Base-by-base conservation (phyloP, 1,139 yeast genomes). In the Debaryomycetaceae sp. region DNA sequence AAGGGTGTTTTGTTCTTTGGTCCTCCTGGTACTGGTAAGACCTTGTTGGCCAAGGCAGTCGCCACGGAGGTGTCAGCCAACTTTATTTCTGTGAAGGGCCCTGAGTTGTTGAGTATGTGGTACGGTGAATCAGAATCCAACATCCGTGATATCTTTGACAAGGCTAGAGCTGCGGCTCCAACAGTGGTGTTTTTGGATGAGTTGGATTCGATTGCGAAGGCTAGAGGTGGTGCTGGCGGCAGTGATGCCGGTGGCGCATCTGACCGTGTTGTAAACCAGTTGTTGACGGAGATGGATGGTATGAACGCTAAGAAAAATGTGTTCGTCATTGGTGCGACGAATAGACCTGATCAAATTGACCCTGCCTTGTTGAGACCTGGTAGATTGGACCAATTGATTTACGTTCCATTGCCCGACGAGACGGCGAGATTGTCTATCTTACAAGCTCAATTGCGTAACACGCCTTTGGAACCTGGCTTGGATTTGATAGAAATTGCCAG, bases 1-100 rank as follows among this genome's bases (percentile, higher is more conserved):
- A 89, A 89, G 68, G 99, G 99, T 68, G 97, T 91, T 45, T 72
- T 93, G 57, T 91, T 93, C 72, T 91, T 84, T 61, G 99, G 99
- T 49, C 98, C 98, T 35, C 98, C 98, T 40, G 98, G 98, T 81
- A 89, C 97, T 43, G 98, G 98, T 85, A 89, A 89, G 65, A 89
- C 98, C 5, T 71, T 91, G 52, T 74, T 91, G 48, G 98, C 98
- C 28, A 91, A 91, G 64, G 98, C 98, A 30, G 96, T 91, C 46
- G 97, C 98, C 29, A 89, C 96, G 34, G 97, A 91, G 60, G 96
- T 88, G 25, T 83, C 95, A 35, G 97, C 97, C 27, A 91, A 89
- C 61, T 91, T 91, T 63, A 89, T 91, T 44, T 83, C 95, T 30
- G 96, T 91, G 38, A 89, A 89, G 65, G 97, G 97, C 48, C 97